Conservation (phyloP, 192 early-diverging fungal genomes). For the Backusella morwellensis region DNA sequence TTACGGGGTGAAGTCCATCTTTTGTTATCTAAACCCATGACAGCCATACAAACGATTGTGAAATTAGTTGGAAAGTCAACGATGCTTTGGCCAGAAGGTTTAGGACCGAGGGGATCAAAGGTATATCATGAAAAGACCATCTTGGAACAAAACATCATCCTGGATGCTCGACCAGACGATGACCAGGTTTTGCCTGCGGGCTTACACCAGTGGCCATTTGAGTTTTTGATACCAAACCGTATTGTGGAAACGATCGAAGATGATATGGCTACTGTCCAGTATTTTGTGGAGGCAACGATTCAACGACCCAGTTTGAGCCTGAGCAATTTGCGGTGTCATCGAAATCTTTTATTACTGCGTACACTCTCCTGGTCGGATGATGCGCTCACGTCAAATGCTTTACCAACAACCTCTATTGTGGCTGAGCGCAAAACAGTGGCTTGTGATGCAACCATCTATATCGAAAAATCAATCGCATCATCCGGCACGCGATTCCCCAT, state of each 20-base stretch:
- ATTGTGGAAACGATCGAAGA: constrained; percentile 36
- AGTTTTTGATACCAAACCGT: constrained; percentile 29
- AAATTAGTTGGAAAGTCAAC: constrained; percentile 26
- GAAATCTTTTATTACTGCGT: constrained; percentile 27
- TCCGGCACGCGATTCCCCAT: constrained; percentile 32
- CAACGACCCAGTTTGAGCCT: constrained; percentile 12
- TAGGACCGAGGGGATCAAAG: constrained; percentile 15
- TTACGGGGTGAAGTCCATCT: constrained; percentile 33
- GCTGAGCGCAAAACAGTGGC: constrained; percentile 14
- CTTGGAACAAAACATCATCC: constrained; percentile 27
- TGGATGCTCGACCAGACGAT: constrained; percentile 7
- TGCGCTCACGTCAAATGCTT: constrained; percentile 15
- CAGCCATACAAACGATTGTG: constrained; percentile 5
- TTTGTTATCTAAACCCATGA: constrained; percentile 13
- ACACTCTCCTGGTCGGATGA: constrained; percentile 20
- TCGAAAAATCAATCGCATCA: constrained; percentile 31
- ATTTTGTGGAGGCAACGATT: constrained; percentile 24
- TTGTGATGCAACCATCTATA: constrained; percentile 22
- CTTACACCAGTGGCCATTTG: constrained; percentile 28
- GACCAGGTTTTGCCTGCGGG: constrained; percentile 2
- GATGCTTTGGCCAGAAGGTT: constrained; percentile 37
- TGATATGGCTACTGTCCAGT: constrained; percentile 25
- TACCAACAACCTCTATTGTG: constrained; percentile 21
- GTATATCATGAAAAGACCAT: constrained; percentile 31
- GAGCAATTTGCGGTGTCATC: constrained; percentile 12